phyloP scores from a whole-genome alignment of 176 grass and related monocot genomes.

The Canna indica region DNA sequence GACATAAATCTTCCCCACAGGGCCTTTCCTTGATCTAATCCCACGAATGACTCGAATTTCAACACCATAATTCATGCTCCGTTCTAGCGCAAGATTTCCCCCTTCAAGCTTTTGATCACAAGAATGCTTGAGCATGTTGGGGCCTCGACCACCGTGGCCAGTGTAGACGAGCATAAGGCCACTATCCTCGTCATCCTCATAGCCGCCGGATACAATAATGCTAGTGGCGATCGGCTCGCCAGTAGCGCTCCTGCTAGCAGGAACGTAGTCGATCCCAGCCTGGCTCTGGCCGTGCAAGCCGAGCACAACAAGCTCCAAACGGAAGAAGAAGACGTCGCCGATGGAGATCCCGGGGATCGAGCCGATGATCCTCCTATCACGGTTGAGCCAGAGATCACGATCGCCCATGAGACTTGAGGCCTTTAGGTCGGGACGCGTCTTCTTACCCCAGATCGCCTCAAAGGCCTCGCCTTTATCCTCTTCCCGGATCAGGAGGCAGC shows the following conservation, averaged over 20 bases:
- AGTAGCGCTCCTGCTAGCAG: slow-evolving; percentile 36
- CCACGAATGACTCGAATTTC: slow-evolving; percentile 87
- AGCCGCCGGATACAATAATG: slow-evolving; percentile 90
- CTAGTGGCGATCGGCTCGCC: slow-evolving; percentile 91
- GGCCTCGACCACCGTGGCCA: slow-evolving; percentile 79
- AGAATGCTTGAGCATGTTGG: slow-evolving; percentile 58
- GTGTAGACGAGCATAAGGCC: slow-evolving; percentile 88
- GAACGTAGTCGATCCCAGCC: slow-evolving; percentile 80
- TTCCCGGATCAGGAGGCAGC: slow-evolving; percentile 42
- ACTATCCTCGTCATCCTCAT: slow-evolving; percentile 91
- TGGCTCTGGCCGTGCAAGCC: slow-evolving; percentile 90
- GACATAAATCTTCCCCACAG: slow-evolving; percentile 67
- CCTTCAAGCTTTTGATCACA: slow-evolving; percentile 71
- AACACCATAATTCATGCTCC: slow-evolving; percentile 92
- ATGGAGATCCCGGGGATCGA: slow-evolving; percentile 68
- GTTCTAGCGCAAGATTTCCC: slow-evolving; percentile 82
- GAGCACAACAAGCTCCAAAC: slow-evolving; percentile 84
- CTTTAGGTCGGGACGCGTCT: slow-evolving; percentile 48
- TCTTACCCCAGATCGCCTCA: slow-evolving; percentile 14
- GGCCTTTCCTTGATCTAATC: slow-evolving; percentile 37
- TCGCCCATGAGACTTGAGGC: slow-evolving; percentile 66
- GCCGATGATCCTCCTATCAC: slow-evolving; percentile 82
- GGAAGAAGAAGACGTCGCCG: slow-evolving; percentile 85
- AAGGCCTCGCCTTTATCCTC: slow-evolving; percentile 49
- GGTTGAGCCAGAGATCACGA: slow-evolving; percentile 80